phyloP scores from a whole-genome alignment of 2,329 filamentous ascomycete species.

The Capronia americana region DNA sequence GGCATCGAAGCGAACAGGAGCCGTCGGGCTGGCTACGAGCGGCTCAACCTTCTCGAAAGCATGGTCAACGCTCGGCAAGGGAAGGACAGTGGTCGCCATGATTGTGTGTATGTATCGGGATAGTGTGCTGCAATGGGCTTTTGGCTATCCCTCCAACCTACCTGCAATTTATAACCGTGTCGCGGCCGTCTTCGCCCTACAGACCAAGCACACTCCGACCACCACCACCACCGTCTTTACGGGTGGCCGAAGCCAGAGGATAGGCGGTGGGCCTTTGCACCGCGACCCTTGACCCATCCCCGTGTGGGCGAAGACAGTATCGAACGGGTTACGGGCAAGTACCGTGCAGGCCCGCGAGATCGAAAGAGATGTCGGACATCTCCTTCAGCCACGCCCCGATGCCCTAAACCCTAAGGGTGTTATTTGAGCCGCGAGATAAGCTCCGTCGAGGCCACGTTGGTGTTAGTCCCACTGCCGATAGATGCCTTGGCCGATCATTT shows the following conservation, averaged over 20 bases:
- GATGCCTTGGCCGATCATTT: constrained; percentile 5
- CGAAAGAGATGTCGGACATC: constrained; percentile 2
- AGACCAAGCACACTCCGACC: neutral
- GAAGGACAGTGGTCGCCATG: constrained; percentile 26
- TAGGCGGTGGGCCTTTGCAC: neutral
- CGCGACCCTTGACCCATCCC: neutral
- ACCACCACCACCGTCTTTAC: neutral
- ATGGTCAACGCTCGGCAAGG: constrained; percentile 19
- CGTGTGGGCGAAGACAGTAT: neutral
- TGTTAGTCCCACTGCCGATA: neutral
- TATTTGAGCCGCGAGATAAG: constrained; percentile 10
- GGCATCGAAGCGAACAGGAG: constrained; percentile 53
- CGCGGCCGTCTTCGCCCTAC: neutral
- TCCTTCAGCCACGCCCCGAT: neutral
- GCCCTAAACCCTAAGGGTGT: neutral
- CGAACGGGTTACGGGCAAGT: constrained; percentile 4
- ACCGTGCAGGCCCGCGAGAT: constrained; percentile 5
- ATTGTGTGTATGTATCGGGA: neutral
- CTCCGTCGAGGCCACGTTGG: neutral
- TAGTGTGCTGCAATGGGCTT: constrained; percentile 1
- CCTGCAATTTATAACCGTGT: constrained; percentile 24
- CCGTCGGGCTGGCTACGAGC: neutral
- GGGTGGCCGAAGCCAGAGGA: neutral
- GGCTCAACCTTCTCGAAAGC: constrained; percentile 29
- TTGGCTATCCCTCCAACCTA: constrained; percentile 1